Conservation (phyloP, 2,329 filamentous ascomycete species). For the Ascochyta viciae-villosae region DNA sequence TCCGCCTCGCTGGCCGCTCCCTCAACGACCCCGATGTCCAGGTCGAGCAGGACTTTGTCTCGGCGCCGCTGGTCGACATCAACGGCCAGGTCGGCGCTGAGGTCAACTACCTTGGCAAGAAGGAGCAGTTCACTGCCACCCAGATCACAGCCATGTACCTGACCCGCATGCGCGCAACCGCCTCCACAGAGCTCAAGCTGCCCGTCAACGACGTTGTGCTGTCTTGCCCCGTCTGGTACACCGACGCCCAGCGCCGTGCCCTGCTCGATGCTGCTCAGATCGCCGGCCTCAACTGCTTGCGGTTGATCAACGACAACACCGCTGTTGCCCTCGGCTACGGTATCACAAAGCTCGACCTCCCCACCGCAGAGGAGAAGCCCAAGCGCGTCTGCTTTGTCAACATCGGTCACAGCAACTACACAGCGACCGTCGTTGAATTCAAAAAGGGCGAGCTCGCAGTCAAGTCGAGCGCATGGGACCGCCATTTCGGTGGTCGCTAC, state of each 20-base stretch:
- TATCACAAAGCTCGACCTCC: slow-evolving; percentile 96
- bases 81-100: slow-evolving; percentile 95
- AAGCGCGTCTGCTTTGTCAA: slow-evolving; percentile 91
- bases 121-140: slow-evolving; percentile 92
- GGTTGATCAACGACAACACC: slow-evolving; percentile 97
- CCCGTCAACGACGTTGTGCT: slow-evolving; percentile 93
- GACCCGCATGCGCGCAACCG: slow-evolving; percentile 90
- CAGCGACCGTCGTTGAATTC: slow-evolving; percentile 92
- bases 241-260: slow-evolving; percentile 86
- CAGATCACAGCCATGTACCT: slow-evolving; percentile 96
- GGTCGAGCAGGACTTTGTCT: slow-evolving; percentile 90
- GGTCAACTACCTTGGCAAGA: slow-evolving; percentile 91
- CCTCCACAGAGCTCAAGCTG: slow-evolving; percentile 84
- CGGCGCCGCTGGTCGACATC: slow-evolving; percentile 84
- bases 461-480: slow-evolving; percentile 90
- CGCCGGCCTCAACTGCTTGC: slow-evolving; percentile 88
- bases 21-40: slow-evolving; percentile 90
- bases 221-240: slow-evolving; percentile 96
- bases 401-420: slow-evolving; percentile 96
- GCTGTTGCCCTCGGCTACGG: slow-evolving; percentile 95
- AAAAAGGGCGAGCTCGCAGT: slow-evolving; percentile 95
- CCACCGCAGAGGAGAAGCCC: slow-evolving; percentile 86
- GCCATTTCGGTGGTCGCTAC: slow-evolving; percentile 96
- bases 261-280: slow-evolving; percentile 93
- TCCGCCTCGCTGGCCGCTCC: slow-evolving; percentile 87